These are phyloP conservation scores for Silene coronaria DNA, from an alignment of 179 eudicot species.

Conservation along the genomic window DNA sequence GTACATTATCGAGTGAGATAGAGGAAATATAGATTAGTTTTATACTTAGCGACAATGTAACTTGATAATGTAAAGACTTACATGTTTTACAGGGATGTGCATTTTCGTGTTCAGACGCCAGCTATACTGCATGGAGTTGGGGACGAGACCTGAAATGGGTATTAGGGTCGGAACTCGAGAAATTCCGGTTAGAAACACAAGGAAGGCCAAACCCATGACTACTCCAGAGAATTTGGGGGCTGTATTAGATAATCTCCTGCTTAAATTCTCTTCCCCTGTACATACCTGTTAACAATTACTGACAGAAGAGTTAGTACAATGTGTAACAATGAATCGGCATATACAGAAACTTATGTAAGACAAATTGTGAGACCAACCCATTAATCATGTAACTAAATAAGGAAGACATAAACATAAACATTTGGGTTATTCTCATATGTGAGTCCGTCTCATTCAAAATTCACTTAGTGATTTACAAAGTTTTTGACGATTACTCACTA, in stretches of 20 bases:
- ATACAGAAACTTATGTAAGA: not conserved
- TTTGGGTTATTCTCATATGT: too few species aligned
- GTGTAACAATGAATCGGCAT: not conserved
- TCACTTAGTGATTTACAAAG: not conserved
- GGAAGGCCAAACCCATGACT: not conserved
- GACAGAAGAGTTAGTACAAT: not conserved
- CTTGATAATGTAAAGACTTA: not conserved
- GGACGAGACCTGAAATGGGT: not conserved
- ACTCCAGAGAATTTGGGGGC: not conserved
- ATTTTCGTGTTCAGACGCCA: not conserved
- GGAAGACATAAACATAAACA: too few species aligned
- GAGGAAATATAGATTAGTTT: not conserved
- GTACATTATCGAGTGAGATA: not conserved
- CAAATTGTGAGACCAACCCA: not conserved
- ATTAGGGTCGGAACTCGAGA: not conserved
- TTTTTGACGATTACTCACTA: not conserved
- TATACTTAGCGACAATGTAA: not conserved
- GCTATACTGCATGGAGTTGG: not conserved
- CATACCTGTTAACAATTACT: conserved; percentile 1
- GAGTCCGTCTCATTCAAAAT: not conserved
- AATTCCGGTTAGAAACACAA: not conserved
- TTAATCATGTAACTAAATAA: not conserved
- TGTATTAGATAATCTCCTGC: not conserved
- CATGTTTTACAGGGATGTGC: not conserved
- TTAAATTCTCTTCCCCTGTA: not conserved